Conservation (phyloP, 345 rosid genomes). For the Eucalyptus erythrocorys region DNA sequence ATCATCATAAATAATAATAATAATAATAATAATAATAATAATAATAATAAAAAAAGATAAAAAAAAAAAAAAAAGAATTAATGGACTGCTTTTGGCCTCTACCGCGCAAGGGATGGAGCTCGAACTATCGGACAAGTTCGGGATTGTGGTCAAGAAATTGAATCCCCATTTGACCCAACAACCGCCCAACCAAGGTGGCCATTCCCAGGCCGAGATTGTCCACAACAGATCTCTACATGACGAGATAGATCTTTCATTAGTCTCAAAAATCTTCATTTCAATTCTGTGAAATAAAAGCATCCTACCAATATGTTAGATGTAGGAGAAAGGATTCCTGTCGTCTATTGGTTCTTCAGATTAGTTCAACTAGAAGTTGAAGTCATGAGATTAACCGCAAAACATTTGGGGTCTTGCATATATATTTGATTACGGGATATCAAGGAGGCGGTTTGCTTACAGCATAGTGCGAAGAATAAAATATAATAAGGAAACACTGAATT, state of each 20-base stretch:
- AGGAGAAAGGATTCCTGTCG: background rate
- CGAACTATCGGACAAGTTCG: conserved; percentile 34
- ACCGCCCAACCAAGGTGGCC: too few relatives aligned
- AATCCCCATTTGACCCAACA: too few relatives aligned
- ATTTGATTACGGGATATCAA: too few relatives aligned
- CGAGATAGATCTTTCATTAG: background rate
- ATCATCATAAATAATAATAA: too few relatives aligned
- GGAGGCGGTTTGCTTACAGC: rapidly evolving
- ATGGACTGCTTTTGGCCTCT: too few relatives aligned
- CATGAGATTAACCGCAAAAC: background rate
- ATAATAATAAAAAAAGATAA: too few relatives aligned
- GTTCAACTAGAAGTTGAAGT: background rate
- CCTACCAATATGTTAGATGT: background rate
- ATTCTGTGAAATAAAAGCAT: background rate
- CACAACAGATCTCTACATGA: background rate
- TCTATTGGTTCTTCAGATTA: background rate
- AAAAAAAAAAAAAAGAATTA: too few relatives aligned
- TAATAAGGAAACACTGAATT: background rate
- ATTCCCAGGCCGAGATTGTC: conserved; percentile 26
- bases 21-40: too few relatives aligned
- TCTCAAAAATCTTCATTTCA: background rate
- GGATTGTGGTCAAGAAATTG: conserved; percentile 27
- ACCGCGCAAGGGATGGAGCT: conserved; percentile 11
- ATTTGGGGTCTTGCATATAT: background rate
- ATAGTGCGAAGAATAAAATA: too few relatives aligned